phyloP scores from a whole-genome alignment of 129 eudicot genomes.

The Helichrysum umbraculigerum region DNA sequence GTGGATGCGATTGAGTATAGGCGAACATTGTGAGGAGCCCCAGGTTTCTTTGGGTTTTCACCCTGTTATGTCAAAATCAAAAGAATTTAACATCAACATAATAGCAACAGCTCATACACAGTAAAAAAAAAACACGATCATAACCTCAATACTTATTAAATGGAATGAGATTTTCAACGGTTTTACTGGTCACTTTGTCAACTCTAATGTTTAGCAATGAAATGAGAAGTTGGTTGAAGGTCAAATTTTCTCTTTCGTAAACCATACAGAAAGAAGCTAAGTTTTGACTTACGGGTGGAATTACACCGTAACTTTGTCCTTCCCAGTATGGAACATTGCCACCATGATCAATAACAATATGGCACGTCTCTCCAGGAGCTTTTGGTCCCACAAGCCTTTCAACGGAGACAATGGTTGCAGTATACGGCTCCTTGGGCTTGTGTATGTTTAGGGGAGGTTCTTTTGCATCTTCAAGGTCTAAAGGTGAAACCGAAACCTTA shows the following conservation, averaged over 20 bases:
- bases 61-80: conserved; percentile 47
- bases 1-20: conserved; percentile 97
- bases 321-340: conserved; percentile 99
- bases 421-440: conserved; percentile 92
- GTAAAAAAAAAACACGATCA: too few species aligned
- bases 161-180: not conserved
- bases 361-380: conserved; percentile 38
- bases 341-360: conserved; percentile 88
- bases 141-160: too few species aligned
- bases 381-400: conserved; percentile 88
- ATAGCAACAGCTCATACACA: not conserved
- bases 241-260: not conserved
- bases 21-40: conserved; percentile 52
- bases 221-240: not conserved
- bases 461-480: conserved; percentile 72
- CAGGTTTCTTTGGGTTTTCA: conserved; percentile 73
- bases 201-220: not conserved
- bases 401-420: conserved; percentile 92
- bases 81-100: not conserved
- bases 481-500: conserved; percentile 76
- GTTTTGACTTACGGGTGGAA: conserved; percentile 81
- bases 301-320: conserved; percentile 95
- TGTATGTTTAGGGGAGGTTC: conserved; percentile 80
- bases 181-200: not conserved
- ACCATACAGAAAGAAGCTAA: conserved; percentile 3